Percentiles rank a stretch among this genome's conserved stretches.
phyloP scores from a whole-genome alignment of 495 filamentous ascomycete genomes.

The Tirmania nivea region DNA sequence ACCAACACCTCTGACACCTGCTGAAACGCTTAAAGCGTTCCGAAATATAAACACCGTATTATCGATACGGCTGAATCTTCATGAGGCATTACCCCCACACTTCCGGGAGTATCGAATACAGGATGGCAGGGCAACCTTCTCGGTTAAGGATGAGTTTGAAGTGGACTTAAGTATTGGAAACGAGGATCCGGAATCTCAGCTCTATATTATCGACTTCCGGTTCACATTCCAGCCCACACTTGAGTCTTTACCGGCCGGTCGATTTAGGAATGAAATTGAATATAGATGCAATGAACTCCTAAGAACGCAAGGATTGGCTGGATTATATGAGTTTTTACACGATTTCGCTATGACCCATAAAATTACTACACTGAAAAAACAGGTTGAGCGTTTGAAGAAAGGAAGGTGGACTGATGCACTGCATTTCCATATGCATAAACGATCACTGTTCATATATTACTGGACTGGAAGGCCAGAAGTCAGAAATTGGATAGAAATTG shows the following conservation, averaged over 20 bases:
- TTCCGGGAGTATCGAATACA: slow-evolving; percentile 53
- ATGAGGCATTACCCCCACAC: slow-evolving; percentile 48
- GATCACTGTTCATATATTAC: slow-evolving; percentile 71
- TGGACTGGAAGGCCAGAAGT: slow-evolving; percentile 45
- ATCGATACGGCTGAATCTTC: slow-evolving; percentile 52
- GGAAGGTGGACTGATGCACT: slow-evolving; percentile 56
- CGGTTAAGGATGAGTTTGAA: slow-evolving; percentile 67
- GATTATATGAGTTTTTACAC: slow-evolving; percentile 69
- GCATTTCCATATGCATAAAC: slow-evolving; percentile 49
- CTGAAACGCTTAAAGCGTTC: slow-evolving; percentile 43
- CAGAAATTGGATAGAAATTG: slow-evolving; percentile 55
- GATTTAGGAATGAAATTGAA: slow-evolving; percentile 34
- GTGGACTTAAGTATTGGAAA: slow-evolving; percentile 72
- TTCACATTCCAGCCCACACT: slow-evolving; percentile 58
- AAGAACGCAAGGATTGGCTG: slow-evolving; percentile 38
- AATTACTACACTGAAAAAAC: slow-evolving; percentile 52
- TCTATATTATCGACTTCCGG: slow-evolving; percentile 82
- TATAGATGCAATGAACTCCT: slow-evolving; percentile 45
- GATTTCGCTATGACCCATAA: slow-evolving; percentile 73
- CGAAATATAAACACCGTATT: slow-evolving; percentile 66
- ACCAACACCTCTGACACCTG: slow-evolving; percentile 43
- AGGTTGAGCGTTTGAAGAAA: slow-evolving; percentile 44
- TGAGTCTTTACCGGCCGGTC: slow-evolving; percentile 3
- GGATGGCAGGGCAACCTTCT: slow-evolving; percentile 70
- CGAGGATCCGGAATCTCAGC: slow-evolving; percentile 56